phyloP scores from a whole-genome alignment of 2,329 filamentous ascomycete genomes.

The Beauveria scarabaeidicola region DNA sequence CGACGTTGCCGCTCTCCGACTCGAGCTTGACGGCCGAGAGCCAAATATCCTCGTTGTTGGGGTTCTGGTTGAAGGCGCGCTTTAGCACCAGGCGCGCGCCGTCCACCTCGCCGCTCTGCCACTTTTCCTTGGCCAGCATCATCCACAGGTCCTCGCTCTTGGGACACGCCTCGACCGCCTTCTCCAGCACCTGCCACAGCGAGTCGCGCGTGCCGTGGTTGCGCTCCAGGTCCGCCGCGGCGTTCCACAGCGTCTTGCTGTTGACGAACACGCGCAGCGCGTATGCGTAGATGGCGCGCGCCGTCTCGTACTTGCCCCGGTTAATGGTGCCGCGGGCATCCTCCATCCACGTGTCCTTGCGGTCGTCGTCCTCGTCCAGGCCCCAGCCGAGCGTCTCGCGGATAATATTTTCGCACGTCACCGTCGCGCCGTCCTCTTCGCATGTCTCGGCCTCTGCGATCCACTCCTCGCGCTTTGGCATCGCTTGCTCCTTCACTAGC shows the following conservation, averaged over 20 bases:
- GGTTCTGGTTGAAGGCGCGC: constrained; percentile 87
- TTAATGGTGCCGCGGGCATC: constrained; percentile 78
- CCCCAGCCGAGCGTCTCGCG: constrained; percentile 88
- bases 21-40: constrained; percentile 93
- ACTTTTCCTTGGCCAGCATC: constrained; percentile 90
- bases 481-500: constrained; percentile 82
- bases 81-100: constrained; percentile 79
- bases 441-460: constrained; percentile 90
- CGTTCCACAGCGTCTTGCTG: constrained; percentile 81
- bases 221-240: constrained; percentile 83
- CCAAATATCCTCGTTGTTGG: constrained; percentile 97
- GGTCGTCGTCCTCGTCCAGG: constrained; percentile 90
- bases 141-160: constrained; percentile 90
- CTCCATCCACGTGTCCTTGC: constrained; percentile 92
- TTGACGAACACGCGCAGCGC: constrained; percentile 82
- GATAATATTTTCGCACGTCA: constrained; percentile 85
- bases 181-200: constrained; percentile 78
- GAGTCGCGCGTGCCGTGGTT: constrained; percentile 79
- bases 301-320: constrained; percentile 78
- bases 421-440: constrained; percentile 78
- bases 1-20: constrained; percentile 75
- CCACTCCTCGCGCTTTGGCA: constrained; percentile 97
- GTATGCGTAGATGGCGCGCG: constrained; percentile 87
- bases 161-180: constrained; percentile 88
- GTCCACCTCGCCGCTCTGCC: constrained; percentile 80